Base-by-base conservation (phyloP, 2,329 filamentous ascomycete species). In the Calonectria montana region DNA sequence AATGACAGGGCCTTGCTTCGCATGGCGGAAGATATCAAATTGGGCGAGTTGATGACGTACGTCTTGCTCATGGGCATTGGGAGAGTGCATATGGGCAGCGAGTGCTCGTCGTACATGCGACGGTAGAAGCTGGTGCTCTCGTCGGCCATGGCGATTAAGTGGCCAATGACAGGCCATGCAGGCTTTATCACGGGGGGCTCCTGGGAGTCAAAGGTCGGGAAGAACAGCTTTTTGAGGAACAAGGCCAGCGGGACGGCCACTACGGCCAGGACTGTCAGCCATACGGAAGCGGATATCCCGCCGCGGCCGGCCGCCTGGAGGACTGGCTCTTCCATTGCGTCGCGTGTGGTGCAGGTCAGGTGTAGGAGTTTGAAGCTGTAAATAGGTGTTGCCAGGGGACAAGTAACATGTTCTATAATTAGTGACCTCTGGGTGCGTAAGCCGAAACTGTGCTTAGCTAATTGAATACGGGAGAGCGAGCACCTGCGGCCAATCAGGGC, bases 11-110 rank as follows among this genome's bases (percentile, higher is more conserved):
- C 81, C 29, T 83, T 83, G n/a, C 80, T 81, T 21, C 84, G 83
- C 59, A 86, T 79, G 8, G 85, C 83, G 3, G 82, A 78, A n/a
- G 82, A 80, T 5, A 84, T 80, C 0, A 88, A 72, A 1, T 74
- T 65, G 0, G 87, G 84, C 0, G 81, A 81, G 37, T 81, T 84
- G 29, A 88, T 83, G 21, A 87, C 74, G 73, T 88, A 88, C n/a
- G 85, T 78, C 50, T 85, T 85, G 21, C 80, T 76, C 43, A 78
- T 82, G 13, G 86, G 76, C 74, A 88, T 84, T 8, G 83, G 84
- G 5, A 88, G 77, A 1, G 87, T 87, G 50, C 82, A 85, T 68
- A 87, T 84, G 2, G 80, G 79, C 64, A 81, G 57, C 3, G 67
- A 67, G 4, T 69, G 71, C 6, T 75, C 65, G 43, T 79, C 78